Evolutionary conservation across 148 eudicot genomes (phyloP), one percentile per base, ranked within the genome.

Genomic region (Hydrangea macrophylla): DNA sequence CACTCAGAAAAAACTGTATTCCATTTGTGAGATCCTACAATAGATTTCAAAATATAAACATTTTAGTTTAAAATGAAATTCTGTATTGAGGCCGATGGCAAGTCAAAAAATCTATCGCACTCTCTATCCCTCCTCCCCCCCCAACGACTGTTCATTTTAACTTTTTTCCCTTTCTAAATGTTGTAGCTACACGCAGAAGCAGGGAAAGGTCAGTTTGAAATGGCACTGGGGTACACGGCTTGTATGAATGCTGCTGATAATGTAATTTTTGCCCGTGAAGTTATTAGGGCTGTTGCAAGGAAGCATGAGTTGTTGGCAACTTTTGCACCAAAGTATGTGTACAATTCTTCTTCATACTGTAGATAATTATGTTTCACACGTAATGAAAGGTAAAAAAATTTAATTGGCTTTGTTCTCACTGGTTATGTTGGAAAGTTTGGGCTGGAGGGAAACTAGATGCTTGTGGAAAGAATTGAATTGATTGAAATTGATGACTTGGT

Each of bases 181-280:
- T 32, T 69, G 23, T 64, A 95, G 99, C 31, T 89, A 67, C 99
- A 95, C 73, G 83, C 97, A 56, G 96, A 95, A 87, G 78, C 92
- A 62, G 99, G 97, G 69, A 85, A 84, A 70, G 99, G 97, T 40
- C 99, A 95, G 67, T 91, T 82, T 80, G 99, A 95, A 79, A 62
- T 87, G 76, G 88, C 88, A 57, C 58, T 89, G 67, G 90, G 85
- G 44, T 85, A 95, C 78, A 79, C 88, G 39, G 13, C 56, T 40
- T 91, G 97, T 68, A 54, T 79, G 55, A 68, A 60, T 48, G 93
- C 99, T 35, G 97, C 99, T 20, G 96, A 95, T 75, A 87, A 87
- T 68, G 68, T 95, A 71, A 73, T 91, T 64, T 95, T 57, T 64
- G 65, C 96, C 15, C 97, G 92, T 63, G 96, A 95, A 81, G 80